These are phyloP conservation scores for Ganoderma leucocontextum DNA, from an alignment of 1,284 basidiomycete genomes.

Conservation along the genomic window DNA sequence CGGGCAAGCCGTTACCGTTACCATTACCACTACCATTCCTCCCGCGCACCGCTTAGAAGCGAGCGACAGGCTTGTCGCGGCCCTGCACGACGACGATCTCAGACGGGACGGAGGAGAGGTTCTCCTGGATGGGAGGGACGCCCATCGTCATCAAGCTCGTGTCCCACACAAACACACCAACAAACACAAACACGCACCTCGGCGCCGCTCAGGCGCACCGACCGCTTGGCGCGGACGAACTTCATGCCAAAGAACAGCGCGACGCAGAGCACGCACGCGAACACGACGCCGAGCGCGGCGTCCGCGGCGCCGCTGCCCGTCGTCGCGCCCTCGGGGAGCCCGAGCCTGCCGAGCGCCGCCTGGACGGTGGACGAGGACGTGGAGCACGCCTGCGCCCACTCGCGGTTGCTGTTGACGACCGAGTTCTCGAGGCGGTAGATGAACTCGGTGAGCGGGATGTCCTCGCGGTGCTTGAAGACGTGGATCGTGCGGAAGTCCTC, in stretches of 20 bases:
- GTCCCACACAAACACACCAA: background rate
- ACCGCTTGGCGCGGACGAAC: constrained; percentile 47
- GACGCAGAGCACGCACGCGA: constrained; percentile 50
- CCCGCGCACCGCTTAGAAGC: constrained; percentile 16
- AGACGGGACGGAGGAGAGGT: constrained; percentile 25
- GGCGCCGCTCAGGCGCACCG: constrained; percentile 60
- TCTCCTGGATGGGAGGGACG: constrained; percentile 16
- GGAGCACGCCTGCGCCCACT: constrained; percentile 71
- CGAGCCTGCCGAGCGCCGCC: constrained; percentile 46
- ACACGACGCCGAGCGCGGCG: constrained; percentile 53
- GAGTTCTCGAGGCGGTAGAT: constrained; percentile 78
- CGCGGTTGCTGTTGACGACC: constrained; percentile 71
- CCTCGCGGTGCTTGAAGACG: constrained; percentile 73
- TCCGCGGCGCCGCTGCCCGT: constrained; percentile 50
- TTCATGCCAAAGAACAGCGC: constrained; percentile 49
- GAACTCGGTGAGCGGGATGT: constrained; percentile 81
- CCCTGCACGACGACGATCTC: constrained; percentile 22
- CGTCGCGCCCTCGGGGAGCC: constrained; percentile 38
- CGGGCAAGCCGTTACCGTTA: too few species aligned
- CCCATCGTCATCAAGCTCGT: background rate
- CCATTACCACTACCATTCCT: background rate
- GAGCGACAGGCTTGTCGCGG: constrained; percentile 23
- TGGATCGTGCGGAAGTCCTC: constrained; percentile 67
- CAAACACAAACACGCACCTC: constrained; percentile 49
- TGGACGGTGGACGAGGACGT: constrained; percentile 37